Conservation (phyloP, 2,329 filamentous ascomycete species). For the Fusarium floridanum region DNA sequence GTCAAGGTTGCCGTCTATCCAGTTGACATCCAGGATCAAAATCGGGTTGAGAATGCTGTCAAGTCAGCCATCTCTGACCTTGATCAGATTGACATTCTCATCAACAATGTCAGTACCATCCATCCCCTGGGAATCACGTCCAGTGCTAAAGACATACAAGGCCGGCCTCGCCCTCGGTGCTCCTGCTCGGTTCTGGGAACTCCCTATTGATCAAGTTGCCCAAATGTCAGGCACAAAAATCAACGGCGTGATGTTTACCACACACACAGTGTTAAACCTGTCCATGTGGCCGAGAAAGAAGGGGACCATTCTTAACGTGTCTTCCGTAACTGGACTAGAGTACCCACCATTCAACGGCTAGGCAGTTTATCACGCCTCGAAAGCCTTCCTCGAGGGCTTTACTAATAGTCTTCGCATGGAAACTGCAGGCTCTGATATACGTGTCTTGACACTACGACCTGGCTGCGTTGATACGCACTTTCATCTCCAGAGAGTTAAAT, state of each 20-base stretch:
- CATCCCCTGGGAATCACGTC: no score
- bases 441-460: slow-evolving; percentile 20
- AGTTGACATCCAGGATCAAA: slow-evolving; percentile 6
- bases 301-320: slow-evolving; percentile 26
- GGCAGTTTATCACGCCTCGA: slow-evolving; percentile 25
- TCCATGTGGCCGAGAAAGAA: slow-evolving; percentile 18
- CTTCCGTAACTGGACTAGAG: slow-evolving; percentile 18
- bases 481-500: slow-evolving; percentile 23
- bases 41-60: slow-evolving; percentile 8
- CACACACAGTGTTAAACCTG: slow-evolving; percentile 50
- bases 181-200: slow-evolving; percentile 18
- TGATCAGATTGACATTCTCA: slow-evolving; percentile 23
- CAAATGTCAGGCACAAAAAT: slow-evolving; percentile 47
- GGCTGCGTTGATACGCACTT: slow-evolving; percentile 29
- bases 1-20: neutral
- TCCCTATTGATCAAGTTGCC: slow-evolving; percentile 1
- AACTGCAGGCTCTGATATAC: slow-evolving; percentile 13
- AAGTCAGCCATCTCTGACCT: slow-evolving; percentile 2
- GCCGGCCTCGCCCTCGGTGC: slow-evolving; percentile 28
- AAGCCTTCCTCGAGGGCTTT: slow-evolving; percentile 22
- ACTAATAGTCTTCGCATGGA: slow-evolving; percentile 15
- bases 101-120: slow-evolving; percentile 24
- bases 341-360: slow-evolving; percentile 21
- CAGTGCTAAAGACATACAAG: neutral
- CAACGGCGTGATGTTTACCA: slow-evolving; percentile 46